These are phyloP conservation scores for Garcia nutans DNA, from an alignment of 345 rosid genomes.

Conservation along the genomic window DNA sequence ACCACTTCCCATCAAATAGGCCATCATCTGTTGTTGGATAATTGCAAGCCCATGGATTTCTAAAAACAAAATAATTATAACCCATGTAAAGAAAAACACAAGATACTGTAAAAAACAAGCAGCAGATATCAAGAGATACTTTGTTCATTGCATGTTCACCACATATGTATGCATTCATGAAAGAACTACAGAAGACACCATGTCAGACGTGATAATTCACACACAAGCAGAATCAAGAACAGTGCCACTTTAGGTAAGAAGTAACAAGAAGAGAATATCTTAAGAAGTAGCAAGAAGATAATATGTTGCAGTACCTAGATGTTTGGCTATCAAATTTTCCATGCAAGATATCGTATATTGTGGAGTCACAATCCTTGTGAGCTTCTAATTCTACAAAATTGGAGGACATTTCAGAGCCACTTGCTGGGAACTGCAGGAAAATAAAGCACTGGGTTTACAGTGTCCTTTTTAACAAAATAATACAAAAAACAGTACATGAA, in stretches of 20 bases:
- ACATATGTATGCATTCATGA: background rate
- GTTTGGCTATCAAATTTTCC: conserved; percentile 53
- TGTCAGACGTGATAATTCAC: conserved; percentile 2
- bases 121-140: background rate
- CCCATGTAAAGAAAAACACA: conserved; percentile 3
- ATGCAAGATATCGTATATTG: conserved; percentile 53
- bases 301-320: conserved; percentile 51
- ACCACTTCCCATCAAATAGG: conserved; percentile 61
- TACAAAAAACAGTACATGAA: background rate
- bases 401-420: conserved; percentile 47
- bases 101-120: background rate
- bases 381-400: conserved; percentile 59
- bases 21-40: conserved; percentile 39
- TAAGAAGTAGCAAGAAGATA: conserved; percentile 13
- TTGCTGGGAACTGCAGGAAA: conserved; percentile 81
- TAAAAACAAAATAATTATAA: conserved; percentile 23
- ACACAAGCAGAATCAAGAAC: background rate
- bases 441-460: conserved; percentile 16
- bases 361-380: conserved; percentile 52
- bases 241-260: background rate
- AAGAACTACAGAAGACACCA: background rate
- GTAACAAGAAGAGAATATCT: conserved; percentile 11
- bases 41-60: conserved; percentile 44
- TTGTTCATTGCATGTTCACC: background rate
- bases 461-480: background rate